These are phyloP conservation scores for Golubevia pallescens DNA, from an alignment of 1,284 basidiomycete genomes.

Conservation along the genomic window DNA sequence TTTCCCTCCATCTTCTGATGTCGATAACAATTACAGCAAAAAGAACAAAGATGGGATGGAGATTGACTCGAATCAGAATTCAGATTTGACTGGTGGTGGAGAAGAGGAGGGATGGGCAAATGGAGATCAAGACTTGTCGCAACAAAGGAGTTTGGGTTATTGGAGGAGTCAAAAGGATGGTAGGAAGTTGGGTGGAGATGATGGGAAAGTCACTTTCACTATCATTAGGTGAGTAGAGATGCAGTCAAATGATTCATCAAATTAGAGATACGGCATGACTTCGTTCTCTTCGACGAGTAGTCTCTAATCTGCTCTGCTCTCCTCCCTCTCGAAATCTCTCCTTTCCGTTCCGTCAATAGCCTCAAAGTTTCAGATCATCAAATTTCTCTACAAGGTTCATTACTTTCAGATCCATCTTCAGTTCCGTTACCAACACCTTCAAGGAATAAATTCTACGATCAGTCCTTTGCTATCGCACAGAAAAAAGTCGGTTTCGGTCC, in stretches of 20 bases:
- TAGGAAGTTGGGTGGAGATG: constrained; percentile 31
- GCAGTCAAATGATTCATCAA: too few relatives aligned
- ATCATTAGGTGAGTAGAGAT: constrained; percentile 32
- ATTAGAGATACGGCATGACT: not conserved
- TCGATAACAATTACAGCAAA: too few relatives aligned
- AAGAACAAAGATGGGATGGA: too few relatives aligned
- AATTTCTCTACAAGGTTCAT: not conserved
- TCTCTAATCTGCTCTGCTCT: too few relatives aligned
- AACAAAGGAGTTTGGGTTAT: constrained; percentile 40
- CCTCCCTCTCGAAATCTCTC: too few relatives aligned
- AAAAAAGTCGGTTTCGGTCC: not conserved
- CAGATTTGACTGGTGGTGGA: too few relatives aligned
- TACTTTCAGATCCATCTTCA: not conserved
- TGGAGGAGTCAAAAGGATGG: constrained; percentile 36
- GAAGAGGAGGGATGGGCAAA: constrained; percentile 4
- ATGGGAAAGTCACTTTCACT: constrained; percentile 38
- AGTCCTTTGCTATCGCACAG: not conserved
- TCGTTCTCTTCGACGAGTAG: too few relatives aligned
- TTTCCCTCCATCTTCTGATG: too few relatives aligned
- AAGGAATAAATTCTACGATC: not conserved
- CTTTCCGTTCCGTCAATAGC: not conserved
- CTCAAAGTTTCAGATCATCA: not conserved
- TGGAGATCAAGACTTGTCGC: not conserved
- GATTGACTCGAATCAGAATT: too few relatives aligned
- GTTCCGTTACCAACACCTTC: not conserved